Conservation (phyloP, 305 asterid species). For the Plantago lanceolata region DNA sequence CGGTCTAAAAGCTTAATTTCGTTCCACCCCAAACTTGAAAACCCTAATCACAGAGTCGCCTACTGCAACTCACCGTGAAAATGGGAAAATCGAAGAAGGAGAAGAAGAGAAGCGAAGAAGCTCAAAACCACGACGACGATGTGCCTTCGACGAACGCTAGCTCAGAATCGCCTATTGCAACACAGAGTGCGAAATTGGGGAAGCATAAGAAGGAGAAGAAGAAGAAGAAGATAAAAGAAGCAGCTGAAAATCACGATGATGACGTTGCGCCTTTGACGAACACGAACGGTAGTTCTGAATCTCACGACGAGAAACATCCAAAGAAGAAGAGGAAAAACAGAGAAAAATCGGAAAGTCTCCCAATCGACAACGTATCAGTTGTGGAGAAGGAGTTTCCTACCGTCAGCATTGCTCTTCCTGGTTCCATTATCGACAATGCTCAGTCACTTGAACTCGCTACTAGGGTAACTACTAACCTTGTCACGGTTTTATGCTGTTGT, state of each 20-base stretch:
- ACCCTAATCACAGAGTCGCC: constrained; percentile 23
- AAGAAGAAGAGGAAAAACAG: constrained; percentile 49
- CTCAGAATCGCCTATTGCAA: constrained; percentile 5
- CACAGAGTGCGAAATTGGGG: constrained; percentile 33
- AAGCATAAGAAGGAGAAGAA: constrained; percentile 47
- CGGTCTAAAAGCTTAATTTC: no score
- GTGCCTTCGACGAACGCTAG: background rate
- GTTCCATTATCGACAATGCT: constrained; percentile 75
- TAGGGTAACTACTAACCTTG: constrained; percentile 35
- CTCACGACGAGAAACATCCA: constrained; percentile 28
- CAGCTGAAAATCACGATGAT: background rate
- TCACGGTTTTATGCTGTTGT: background rate
- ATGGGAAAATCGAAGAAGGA: background rate
- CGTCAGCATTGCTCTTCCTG: constrained; percentile 69
- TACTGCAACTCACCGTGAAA: background rate
- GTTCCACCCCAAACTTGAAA: constrained; percentile 19
- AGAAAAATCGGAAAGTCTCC: constrained; percentile 30
- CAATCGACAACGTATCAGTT: constrained; percentile 25
- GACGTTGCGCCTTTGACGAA: constrained; percentile 22
- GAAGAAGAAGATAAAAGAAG: constrained; percentile 24
- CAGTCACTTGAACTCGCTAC: constrained; percentile 90
- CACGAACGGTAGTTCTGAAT: constrained; percentile 36
- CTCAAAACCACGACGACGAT: background rate
- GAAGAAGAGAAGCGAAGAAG: background rate
- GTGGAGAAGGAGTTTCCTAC: constrained; percentile 41